A percentile compares a stretch with the other conserved stretches of the same genome.
Conservation (phyloP, 495 filamentous ascomycete species). For the Talaromyces borbonicus region DNA sequence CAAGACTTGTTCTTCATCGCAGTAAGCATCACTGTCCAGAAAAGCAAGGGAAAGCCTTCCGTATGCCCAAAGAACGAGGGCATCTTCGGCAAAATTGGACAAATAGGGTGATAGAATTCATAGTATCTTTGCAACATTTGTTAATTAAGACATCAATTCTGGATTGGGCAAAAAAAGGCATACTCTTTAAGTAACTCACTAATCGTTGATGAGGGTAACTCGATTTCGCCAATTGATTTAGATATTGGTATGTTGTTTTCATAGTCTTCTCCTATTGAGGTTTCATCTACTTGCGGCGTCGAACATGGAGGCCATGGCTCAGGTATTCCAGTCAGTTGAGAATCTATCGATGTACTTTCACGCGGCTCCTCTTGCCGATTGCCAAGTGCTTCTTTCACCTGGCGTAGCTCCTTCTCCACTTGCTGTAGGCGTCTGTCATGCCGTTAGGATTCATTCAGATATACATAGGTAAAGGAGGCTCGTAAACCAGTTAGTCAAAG, state of each 20-base stretch:
- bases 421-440: neutral
- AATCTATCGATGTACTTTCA: neutral
- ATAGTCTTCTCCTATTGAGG: too few relatives aligned
- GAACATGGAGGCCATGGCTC: too few relatives aligned
- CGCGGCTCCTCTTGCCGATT: neutral
- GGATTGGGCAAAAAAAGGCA: neutral
- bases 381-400: neutral
- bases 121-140: neutral
- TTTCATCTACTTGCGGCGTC: too few relatives aligned
- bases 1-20: neutral
- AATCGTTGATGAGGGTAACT: neutral
- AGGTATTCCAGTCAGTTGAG: neutral
- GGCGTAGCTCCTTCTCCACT: neutral
- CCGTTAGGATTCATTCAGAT: too few relatives aligned
- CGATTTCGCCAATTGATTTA: neutral
- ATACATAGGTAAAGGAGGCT: neutral
- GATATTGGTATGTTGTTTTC: neutral
- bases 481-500: neutral
- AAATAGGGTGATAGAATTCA: neutral
- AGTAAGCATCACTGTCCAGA: constrained; percentile 3
- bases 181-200: constrained; percentile 1
- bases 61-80: neutral
- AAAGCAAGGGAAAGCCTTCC: neutral
- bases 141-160: neutral
- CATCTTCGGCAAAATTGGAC: neutral